A percentile compares a stretch with the other conserved stretches of the same genome.
Conservation (phyloP, 495 filamentous ascomycete species). For the Aspergillus nidulans region DNA sequence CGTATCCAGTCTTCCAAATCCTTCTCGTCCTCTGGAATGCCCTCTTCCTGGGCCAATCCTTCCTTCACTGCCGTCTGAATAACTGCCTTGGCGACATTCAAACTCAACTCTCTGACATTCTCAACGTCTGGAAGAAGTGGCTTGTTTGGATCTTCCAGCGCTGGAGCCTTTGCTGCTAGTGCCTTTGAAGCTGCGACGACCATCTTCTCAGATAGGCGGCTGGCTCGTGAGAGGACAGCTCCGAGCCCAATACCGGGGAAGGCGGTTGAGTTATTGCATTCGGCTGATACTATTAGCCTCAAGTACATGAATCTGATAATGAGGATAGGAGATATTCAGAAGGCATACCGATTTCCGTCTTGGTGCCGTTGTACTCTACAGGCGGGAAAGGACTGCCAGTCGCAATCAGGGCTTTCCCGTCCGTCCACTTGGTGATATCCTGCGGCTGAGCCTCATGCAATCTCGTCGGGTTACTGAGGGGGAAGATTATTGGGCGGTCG, state of each 20-base stretch:
- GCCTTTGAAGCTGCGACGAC: slow-evolving; percentile 74
- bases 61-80: slow-evolving; percentile 68
- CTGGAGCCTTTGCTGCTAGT: slow-evolving; percentile 66
- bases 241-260: slow-evolving; percentile 87
- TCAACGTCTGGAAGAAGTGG: slow-evolving; percentile 73
- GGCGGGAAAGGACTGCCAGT: slow-evolving; percentile 83
- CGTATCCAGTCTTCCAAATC: slow-evolving; percentile 76
- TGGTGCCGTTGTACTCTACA: slow-evolving; percentile 60
- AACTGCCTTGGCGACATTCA: slow-evolving; percentile 74
- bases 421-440: slow-evolving; percentile 76
- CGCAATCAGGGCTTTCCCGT: slow-evolving; percentile 74
- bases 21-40: slow-evolving; percentile 39
- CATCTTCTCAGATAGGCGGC: slow-evolving; percentile 68
- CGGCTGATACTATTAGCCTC: slow-evolving; percentile 42
- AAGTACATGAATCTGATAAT: background rate
- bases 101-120: slow-evolving; percentile 69
- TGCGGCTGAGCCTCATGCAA: slow-evolving; percentile 77
- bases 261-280: slow-evolving; percentile 87
- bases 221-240: slow-evolving; percentile 61
- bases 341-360: slow-evolving; percentile 57
- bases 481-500: slow-evolving; percentile 74
- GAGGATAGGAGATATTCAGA: background rate
- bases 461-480: slow-evolving; percentile 79
- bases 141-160: slow-evolving; percentile 51
- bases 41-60: slow-evolving; percentile 53